phyloP scores from a whole-genome alignment of 192 early-diverging fungal species.

The Linnemannia exigua region DNA sequence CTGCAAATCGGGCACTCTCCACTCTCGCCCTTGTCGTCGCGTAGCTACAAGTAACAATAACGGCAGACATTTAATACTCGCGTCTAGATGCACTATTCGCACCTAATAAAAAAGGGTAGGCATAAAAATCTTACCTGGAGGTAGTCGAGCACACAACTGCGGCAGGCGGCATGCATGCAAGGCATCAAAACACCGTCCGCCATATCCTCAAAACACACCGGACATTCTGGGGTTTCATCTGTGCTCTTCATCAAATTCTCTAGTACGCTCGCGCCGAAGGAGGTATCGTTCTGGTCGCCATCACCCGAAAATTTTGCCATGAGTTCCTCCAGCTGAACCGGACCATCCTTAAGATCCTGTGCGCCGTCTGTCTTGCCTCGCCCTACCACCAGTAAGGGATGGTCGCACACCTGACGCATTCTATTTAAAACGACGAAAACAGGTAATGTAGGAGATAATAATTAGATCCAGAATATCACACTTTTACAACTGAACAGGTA shows the following conservation, averaged over 20 bases:
- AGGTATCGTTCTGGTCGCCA: slow-evolving; percentile 17
- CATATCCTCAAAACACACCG: slow-evolving; percentile 68
- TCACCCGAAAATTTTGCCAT: slow-evolving; percentile 53
- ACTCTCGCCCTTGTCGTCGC: slow-evolving; percentile 57
- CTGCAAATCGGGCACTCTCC: slow-evolving; percentile 72
- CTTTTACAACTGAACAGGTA: background rate
- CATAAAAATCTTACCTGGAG: slow-evolving; percentile 54
- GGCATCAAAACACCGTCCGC: slow-evolving; percentile 65
- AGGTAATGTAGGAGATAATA: background rate
- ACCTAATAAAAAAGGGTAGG: background rate
- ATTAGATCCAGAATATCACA: background rate
- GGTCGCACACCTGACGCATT: slow-evolving; percentile 79
- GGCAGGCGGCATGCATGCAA: slow-evolving; percentile 70
- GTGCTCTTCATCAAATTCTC: slow-evolving; percentile 47
- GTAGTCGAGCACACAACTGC: slow-evolving; percentile 65
- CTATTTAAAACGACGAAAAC: slow-evolving; percentile 55
- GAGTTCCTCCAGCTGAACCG: slow-evolving; percentile 58
- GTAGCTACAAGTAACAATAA: slow-evolving; percentile 35
- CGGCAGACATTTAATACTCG: background rate
- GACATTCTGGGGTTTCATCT: slow-evolving; percentile 60
- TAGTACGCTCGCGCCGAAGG: slow-evolving; percentile 60
- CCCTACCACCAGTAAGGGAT: slow-evolving; percentile 67
- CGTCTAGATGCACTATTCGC: background rate
- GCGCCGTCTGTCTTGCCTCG: slow-evolving; percentile 26
- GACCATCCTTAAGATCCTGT: slow-evolving; percentile 41